A percentile compares a stretch with the other conserved stretches of the same genome.
Evolutionary conservation across 2,329 filamentous ascomycete genomes (phyloP).

Genomic region (Cercospora brassicicola): DNA sequence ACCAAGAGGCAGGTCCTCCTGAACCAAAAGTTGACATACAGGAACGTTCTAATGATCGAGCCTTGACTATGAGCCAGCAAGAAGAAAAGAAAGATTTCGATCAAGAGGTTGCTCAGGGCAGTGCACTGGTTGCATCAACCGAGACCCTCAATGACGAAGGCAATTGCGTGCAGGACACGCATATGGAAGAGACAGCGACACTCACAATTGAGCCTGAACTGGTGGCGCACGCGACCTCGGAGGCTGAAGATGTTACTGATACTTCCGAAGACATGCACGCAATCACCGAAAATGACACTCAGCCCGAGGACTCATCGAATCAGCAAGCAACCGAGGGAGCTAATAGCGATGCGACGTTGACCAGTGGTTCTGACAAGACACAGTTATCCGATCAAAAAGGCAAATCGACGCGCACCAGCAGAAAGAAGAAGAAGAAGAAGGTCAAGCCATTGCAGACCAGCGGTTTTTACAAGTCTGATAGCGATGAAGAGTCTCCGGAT

Average conservation of each 20-base stretch:
- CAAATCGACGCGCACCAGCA: not conserved
- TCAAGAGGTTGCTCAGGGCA: not conserved
- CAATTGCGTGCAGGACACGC: not conserved
- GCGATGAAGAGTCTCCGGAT: not conserved
- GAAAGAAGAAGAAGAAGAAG: no score
- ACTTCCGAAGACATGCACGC: not conserved
- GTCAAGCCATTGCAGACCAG: not conserved
- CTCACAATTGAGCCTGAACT: not conserved
- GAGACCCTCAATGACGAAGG: not conserved
- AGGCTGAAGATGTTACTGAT: not conserved
- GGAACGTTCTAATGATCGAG: not conserved
- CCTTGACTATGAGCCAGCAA: not conserved
- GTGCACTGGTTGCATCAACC: not conserved
- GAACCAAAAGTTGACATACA: not conserved
- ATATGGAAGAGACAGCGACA: not conserved
- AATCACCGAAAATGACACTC: no score
- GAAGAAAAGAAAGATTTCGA: not conserved
- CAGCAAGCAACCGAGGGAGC: not conserved
- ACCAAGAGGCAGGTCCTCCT: conserved; percentile 12
- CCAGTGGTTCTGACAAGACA: not conserved
- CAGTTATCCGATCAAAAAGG: not conserved
- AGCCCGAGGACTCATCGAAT: not conserved
- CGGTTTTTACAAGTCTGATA: not conserved
- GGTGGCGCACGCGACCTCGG: not conserved
- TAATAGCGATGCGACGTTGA: not conserved